phyloP scores from a whole-genome alignment of 78 protist genomes.

The Dictyostelium firmibasis region DNA sequence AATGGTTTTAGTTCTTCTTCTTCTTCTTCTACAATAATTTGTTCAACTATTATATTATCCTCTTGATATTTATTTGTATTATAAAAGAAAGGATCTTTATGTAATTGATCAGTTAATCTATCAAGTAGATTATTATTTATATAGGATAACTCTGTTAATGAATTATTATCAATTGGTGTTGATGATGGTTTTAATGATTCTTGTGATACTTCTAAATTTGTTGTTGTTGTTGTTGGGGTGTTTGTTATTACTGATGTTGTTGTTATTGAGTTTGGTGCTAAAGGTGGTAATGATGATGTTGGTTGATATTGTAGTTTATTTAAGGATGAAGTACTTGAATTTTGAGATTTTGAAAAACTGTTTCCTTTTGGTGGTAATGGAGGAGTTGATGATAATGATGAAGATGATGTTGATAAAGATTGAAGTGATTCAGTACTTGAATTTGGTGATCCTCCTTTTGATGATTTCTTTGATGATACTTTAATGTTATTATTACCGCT shows the following conservation, averaged over 20 bases:
- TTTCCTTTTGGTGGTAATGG: neutral
- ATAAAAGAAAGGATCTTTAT: conserved; percentile 1
- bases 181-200: neutral
- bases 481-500: neutral
- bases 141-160: neutral
- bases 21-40: neutral
- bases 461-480: neutral
- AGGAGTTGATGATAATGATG: neutral
- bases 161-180: conserved; percentile 36
- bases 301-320: neutral
- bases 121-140: neutral
- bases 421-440: neutral
- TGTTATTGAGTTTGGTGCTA: neutral
- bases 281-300: neutral
- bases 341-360: neutral
- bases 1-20: neutral
- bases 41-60: neutral
- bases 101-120: neutral
- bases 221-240: neutral
- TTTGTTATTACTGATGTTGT: neutral
- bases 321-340: neutral
- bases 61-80: neutral
- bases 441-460: neutral
- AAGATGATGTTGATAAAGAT: neutral
- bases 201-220: neutral